Percentiles rank a stretch among this genome's conserved stretches.
phyloP scores from a whole-genome alignment of 2,329 filamentous ascomycete species.

The Talaromyces sp. region DNA sequence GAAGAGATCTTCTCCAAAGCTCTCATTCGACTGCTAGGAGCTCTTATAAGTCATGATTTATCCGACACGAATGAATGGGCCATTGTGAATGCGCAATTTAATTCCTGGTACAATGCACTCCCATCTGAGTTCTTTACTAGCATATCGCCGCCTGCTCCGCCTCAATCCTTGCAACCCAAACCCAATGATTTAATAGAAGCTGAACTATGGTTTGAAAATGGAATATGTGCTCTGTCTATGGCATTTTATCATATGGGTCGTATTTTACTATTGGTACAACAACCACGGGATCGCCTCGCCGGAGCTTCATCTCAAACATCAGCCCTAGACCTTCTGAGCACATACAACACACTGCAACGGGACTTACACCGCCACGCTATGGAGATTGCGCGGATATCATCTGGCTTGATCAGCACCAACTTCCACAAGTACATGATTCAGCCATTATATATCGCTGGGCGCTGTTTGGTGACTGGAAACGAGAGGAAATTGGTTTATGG shows the following conservation, averaged over 20 bases:
- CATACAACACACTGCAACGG: too few relatives aligned
- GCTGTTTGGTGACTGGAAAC: constrained; percentile 5
- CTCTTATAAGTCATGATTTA: neutral
- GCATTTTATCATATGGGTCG: constrained; percentile 22
- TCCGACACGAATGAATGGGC: too few relatives aligned
- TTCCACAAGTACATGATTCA: constrained; percentile 19
- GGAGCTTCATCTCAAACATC: too few relatives aligned
- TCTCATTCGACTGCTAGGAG: constrained; percentile 7
- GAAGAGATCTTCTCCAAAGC: constrained; percentile 1
- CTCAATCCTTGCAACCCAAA: too few relatives aligned
- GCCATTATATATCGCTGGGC: constrained; percentile 19
- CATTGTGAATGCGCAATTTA: too few relatives aligned
- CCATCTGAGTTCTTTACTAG: too few relatives aligned
- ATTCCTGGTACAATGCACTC: too few relatives aligned
- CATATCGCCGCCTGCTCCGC: too few relatives aligned
- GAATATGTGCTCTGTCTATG: constrained; percentile 15
- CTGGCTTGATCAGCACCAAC: constrained; percentile 7
- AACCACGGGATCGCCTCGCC: neutral
- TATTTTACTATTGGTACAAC: constrained; percentile 13
- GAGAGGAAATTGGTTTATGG: neutral
- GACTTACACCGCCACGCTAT: too few relatives aligned
- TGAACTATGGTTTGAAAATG: constrained; percentile 15
- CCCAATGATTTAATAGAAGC: neutral
- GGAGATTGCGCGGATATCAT: too few relatives aligned
- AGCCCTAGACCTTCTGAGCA: too few relatives aligned